Evolutionary conservation across 495 filamentous ascomycete species (phyloP).

Genomic region (Podospora appendiculata): DNA sequence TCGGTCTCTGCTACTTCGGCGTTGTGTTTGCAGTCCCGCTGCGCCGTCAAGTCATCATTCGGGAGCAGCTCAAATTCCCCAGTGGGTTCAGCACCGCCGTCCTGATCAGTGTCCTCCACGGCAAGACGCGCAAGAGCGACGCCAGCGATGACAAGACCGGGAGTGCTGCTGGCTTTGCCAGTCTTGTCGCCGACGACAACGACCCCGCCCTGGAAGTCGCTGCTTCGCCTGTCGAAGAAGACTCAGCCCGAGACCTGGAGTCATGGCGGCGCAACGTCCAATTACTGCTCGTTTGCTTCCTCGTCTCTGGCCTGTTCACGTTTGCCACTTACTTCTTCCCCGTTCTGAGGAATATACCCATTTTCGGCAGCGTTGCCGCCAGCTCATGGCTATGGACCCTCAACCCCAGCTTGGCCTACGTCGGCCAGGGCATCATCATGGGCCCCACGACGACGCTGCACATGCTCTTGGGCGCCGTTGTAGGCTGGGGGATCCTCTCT

Average conservation of each 20-base stretch:
- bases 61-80: conserved; percentile 88
- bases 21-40: conserved; percentile 90
- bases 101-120: conserved; percentile 84
- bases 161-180: conserved; percentile 16
- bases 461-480: conserved; percentile 84
- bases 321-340: conserved; percentile 91
- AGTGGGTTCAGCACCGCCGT: conserved; percentile 92
- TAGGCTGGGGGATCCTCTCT: conserved; percentile 89
- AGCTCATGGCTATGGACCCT: conserved; percentile 88
- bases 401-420: conserved; percentile 90
- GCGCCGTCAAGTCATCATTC: conserved; percentile 81
- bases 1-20: conserved; percentile 91
- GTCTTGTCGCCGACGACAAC: conserved; percentile 12
- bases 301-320: conserved; percentile 54
- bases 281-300: conserved; percentile 44
- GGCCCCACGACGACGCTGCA: conserved; percentile 90
- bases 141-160: conserved; percentile 3
- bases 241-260: conserved; percentile 13
- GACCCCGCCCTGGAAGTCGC: conserved; percentile 4
- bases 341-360: conserved; percentile 70
- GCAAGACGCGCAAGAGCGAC: conserved; percentile 26
- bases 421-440: conserved; percentile 83
- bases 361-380: conserved; percentile 71
- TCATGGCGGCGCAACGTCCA: conserved; percentile 46
- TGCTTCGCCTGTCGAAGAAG: conserved; percentile 4